phyloP scores from a whole-genome alignment of 2,329 filamentous ascomycete species.

The Trichophyton equinum region DNA sequence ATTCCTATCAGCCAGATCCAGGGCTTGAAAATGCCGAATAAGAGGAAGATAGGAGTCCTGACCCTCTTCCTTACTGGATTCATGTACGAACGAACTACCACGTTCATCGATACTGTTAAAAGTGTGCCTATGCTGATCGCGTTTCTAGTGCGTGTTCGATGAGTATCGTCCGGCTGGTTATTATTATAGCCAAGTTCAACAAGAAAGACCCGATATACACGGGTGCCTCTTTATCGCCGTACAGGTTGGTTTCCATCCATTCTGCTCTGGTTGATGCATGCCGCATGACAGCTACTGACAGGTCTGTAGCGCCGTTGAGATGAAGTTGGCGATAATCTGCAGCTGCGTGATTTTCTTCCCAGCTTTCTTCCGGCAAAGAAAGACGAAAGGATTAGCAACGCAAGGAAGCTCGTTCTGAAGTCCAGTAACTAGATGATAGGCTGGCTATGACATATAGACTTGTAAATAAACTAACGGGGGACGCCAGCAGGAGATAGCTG shows the following conservation, averaged over 20 bases:
- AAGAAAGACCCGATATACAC: neutral
- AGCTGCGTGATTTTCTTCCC: neutral
- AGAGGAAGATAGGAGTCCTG: neutral
- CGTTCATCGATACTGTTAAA: neutral
- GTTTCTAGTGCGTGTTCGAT: neutral
- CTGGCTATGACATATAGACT: neutral
- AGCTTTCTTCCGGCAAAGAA: neutral
- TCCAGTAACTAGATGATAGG: neutral
- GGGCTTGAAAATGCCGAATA: neutral
- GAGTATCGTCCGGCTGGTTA: neutral
- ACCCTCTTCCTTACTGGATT: neutral
- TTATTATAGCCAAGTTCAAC: neutral
- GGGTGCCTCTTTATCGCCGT: neutral
- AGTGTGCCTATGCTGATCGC: neutral
- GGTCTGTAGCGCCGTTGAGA: neutral
- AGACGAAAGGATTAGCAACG: neutral
- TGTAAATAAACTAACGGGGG: neutral
- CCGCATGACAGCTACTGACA: neutral
- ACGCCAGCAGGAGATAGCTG: neutral
- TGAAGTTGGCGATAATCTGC: neutral
- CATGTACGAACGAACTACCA: neutral
- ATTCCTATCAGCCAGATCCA: neutral
- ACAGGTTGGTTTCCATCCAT: neutral
- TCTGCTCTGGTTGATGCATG: neutral
- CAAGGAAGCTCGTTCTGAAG: neutral